Evolutionary conservation across 192 early-diverging fungal species (phyloP).

Genomic region (Linnemannia exigua): DNA sequence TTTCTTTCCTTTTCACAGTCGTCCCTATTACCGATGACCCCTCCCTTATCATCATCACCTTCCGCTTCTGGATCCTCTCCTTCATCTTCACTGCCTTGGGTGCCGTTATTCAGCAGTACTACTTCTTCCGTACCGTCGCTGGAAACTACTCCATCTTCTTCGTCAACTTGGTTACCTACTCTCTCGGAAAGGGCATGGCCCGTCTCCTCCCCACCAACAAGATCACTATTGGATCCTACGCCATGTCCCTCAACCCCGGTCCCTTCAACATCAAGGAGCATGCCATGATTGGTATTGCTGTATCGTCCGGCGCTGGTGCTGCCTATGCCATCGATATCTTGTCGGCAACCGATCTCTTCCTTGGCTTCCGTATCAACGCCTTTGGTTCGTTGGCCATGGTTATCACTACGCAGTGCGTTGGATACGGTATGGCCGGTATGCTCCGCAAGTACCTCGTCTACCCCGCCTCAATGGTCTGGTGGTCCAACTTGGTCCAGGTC

Average conservation of each 20-base stretch:
- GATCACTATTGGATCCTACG: constrained; percentile 11
- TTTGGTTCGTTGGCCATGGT: constrained; percentile 30
- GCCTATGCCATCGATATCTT: constrained; percentile 64
- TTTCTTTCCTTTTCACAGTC: background rate
- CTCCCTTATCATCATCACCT: constrained; percentile 56
- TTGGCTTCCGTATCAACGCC: constrained; percentile 21
- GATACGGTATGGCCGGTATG: constrained; percentile 48
- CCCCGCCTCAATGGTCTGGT: constrained; percentile 92
- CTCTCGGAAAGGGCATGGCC: constrained; percentile 43
- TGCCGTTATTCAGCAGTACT: constrained; percentile 54
- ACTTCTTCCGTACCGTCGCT: constrained; percentile 48
- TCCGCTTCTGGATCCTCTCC: constrained; percentile 66
- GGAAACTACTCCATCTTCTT: constrained; percentile 47
- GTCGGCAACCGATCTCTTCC: constrained; percentile 36
- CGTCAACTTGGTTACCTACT: constrained; percentile 48
- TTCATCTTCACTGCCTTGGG: constrained; percentile 57
- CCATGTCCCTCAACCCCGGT: constrained; percentile 34
- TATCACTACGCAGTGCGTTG: constrained; percentile 45
- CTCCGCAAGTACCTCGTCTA: constrained; percentile 79
- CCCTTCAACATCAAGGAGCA: constrained; percentile 80
- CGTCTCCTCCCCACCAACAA: constrained; percentile 3
- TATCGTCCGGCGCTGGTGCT: constrained; percentile 58
- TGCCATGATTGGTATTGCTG: constrained; percentile 69
- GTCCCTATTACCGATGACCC: constrained; percentile 64
- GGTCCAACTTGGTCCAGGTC: constrained; percentile 74